These are phyloP conservation scores for Parasitella parasitica DNA, from an alignment of 371 early-diverging fungal genomes.

Conservation along the genomic window DNA sequence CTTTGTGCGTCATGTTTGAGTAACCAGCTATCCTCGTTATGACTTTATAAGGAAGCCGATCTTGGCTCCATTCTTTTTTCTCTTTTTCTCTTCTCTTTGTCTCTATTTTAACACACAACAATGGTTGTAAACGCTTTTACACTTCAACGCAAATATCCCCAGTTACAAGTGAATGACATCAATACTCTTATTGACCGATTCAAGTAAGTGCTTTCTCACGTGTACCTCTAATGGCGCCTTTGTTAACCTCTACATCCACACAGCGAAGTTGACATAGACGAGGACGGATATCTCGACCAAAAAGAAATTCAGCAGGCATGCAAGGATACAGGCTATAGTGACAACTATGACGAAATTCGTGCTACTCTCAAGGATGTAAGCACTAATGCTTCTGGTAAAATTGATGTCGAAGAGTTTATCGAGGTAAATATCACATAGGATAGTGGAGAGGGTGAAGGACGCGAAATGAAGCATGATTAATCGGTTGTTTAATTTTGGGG, in stretches of 20 bases:
- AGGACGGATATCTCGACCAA: conserved; percentile 75
- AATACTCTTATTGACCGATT: conserved; percentile 62
- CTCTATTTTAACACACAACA: not conserved
- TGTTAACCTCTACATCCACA: not conserved
- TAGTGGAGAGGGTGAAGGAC: not conserved
- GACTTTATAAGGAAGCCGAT: not conserved
- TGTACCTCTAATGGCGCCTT: no score
- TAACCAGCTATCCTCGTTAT: not conserved
- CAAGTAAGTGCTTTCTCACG: conserved; percentile 38
- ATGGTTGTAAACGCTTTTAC: conserved; percentile 47
- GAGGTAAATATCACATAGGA: conserved; percentile 52
- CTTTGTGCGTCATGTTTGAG: conserved; percentile 5
- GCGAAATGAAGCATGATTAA: conserved; percentile 1
- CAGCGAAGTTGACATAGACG: conserved; percentile 73
- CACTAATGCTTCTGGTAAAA: conserved; percentile 69
- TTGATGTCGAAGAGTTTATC: conserved; percentile 83
- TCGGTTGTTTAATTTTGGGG: conserved; percentile 2
- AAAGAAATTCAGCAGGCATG: conserved; percentile 71
- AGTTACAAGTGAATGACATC: conserved; percentile 60
- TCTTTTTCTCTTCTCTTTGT: conserved; percentile 9
- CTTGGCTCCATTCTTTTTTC: not conserved
- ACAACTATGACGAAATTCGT: conserved; percentile 78
- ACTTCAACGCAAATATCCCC: conserved; percentile 64
- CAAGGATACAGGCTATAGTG: conserved; percentile 68
- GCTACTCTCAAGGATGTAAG: conserved; percentile 70